Percentiles rank a stretch among this genome's conserved stretches.
phyloP scores from a whole-genome alignment of 352 stramenopile genomes.

The Phytopythium boreale region DNA sequence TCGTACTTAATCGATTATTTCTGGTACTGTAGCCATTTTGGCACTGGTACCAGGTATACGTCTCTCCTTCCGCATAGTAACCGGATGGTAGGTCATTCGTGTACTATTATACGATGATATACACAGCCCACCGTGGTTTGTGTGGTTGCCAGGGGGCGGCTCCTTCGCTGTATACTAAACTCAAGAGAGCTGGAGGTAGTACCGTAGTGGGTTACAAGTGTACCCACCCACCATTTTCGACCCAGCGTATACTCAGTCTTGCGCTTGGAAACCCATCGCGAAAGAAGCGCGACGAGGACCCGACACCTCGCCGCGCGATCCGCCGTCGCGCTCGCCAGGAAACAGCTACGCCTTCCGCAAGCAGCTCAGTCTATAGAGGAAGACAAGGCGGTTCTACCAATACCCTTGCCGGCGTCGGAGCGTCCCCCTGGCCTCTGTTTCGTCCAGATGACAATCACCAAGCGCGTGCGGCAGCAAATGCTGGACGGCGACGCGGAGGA shows the following conservation, averaged over 20 bases:
- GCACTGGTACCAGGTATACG: background rate
- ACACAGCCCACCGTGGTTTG: background rate
- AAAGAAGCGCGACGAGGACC: background rate
- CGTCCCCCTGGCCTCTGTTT: background rate
- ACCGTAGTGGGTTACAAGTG: slow-evolving; percentile 4
- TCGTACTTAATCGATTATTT: background rate
- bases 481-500: slow-evolving; percentile 4
- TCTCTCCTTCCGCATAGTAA: no score
- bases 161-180: background rate
- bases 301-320: background rate
- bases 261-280: no score
- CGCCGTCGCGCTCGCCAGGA: background rate
- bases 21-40: background rate
- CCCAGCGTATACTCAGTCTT: background rate
- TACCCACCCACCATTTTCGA: slow-evolving; percentile 3
- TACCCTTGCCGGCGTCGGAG: background rate
- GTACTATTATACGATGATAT: background rate
- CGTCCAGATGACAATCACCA: slow-evolving; percentile 2
- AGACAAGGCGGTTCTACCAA: background rate
- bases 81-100: background rate
- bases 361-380: background rate
- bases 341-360: background rate
- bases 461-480: slow-evolving; percentile 7
- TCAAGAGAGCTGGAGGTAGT: background rate
- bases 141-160: background rate